Conservation (phyloP, 2,329 filamentous ascomycete species). For the Venturia effusa region DNA sequence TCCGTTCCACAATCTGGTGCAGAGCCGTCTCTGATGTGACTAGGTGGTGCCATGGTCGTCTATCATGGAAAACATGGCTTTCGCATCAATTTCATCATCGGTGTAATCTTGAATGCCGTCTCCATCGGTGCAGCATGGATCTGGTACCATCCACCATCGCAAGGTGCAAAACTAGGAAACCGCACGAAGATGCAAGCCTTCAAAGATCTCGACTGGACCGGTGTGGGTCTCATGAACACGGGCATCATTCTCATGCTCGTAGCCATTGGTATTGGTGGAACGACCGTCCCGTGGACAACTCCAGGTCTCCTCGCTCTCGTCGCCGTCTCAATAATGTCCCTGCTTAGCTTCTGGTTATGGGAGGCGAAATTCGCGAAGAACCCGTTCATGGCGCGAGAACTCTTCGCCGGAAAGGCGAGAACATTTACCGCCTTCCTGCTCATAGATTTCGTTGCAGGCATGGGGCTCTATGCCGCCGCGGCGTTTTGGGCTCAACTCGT, state of each 20-base stretch:
- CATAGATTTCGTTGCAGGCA: not conserved
- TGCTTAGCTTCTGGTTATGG: slow-evolving; percentile 2
- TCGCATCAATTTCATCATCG: slow-evolving; percentile 9
- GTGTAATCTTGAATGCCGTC: slow-evolving; percentile 6
- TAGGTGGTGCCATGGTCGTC: slow-evolving; percentile 11
- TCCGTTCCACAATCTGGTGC: too few relatives aligned
- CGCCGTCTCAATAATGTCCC: not conserved
- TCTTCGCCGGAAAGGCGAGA: slow-evolving; percentile 6
- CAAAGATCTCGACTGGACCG: slow-evolving; percentile 10
- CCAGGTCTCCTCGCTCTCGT: slow-evolving; percentile 3
- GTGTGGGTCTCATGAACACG: slow-evolving; percentile 1
- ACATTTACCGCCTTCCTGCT: not conserved
- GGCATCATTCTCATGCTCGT: slow-evolving; percentile 6
- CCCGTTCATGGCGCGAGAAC: slow-evolving; percentile 6
- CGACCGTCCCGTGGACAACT: not conserved
- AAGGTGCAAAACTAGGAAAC: not conserved
- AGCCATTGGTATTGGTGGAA: slow-evolving; percentile 2
- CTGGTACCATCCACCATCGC: slow-evolving; percentile 7
- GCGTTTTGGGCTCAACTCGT: slow-evolving; percentile 7
- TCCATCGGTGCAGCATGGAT: not conserved
- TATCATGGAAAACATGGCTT: slow-evolving; percentile 9
- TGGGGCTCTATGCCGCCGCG: not conserved
- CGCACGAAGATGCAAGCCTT: not conserved
- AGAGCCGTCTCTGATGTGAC: too few relatives aligned
- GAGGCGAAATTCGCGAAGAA: slow-evolving; percentile 8